Percentiles rank a stretch among this genome's conserved stretches.
Conservation (phyloP, 2,329 filamentous ascomycete genomes). For the Metarhizium humberi region DNA sequence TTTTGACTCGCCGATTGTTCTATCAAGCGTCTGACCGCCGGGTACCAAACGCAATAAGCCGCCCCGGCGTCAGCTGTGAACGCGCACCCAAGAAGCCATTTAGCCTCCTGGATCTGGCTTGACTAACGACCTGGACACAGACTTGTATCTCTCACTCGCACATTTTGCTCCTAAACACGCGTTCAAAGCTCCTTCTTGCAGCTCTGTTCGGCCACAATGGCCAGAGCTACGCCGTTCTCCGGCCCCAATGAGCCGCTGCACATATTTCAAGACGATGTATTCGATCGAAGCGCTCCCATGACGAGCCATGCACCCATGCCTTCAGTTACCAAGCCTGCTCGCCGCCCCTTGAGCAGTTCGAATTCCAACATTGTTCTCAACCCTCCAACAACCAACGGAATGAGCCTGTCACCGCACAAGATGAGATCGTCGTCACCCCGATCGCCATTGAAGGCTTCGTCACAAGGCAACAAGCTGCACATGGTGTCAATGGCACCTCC, state of each 20-base stretch:
- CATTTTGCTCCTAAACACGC: not conserved
- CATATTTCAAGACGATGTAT: slow-evolving; percentile 44
- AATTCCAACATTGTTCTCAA: slow-evolving; percentile 59
- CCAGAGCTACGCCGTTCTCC: slow-evolving; percentile 39
- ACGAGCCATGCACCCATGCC: slow-evolving; percentile 50
- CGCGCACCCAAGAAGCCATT: not conserved
- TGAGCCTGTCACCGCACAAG: slow-evolving; percentile 63
- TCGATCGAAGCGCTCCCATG: slow-evolving; percentile 35
- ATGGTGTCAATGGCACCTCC: slow-evolving; percentile 60
- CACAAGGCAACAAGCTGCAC: slow-evolving; percentile 52
- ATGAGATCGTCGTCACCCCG: slow-evolving; percentile 50
- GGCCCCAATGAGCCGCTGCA: slow-evolving; percentile 37
- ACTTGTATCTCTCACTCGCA: not conserved
- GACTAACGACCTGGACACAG: not conserved
- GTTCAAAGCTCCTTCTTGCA: slow-evolving; percentile 4
- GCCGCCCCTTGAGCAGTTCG: slow-evolving; percentile 38
- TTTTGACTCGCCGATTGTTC: not conserved
- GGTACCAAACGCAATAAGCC: not conserved
- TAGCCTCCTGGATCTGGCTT: not conserved
- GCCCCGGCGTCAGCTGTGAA: not conserved
- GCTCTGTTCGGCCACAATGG: slow-evolving; percentile 36
- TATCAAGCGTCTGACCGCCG: not conserved
- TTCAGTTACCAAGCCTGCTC: slow-evolving; percentile 34
- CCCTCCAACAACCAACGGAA: slow-evolving; percentile 43
- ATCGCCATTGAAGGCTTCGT: slow-evolving; percentile 43